Evolutionary conservation across 805 yeast genomes (phyloP).

Genomic region (Candida succiphila): DNA sequence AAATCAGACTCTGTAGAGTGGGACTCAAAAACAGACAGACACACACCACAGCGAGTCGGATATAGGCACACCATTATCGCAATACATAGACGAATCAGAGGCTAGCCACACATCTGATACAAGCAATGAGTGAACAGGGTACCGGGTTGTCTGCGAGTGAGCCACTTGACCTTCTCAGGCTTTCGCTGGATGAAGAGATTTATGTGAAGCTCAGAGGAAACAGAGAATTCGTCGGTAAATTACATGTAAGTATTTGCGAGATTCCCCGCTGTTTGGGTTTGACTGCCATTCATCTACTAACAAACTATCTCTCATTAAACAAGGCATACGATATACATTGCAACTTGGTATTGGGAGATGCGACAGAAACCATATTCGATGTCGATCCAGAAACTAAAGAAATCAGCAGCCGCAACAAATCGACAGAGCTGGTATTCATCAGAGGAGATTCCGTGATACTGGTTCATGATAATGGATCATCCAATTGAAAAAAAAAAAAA

Average conservation of each 20-base stretch:
- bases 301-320: background rate
- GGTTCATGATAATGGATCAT: slow-evolving; percentile 32
- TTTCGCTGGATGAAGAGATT: slow-evolving; percentile 78
- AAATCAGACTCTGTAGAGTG: no score
- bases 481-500: background rate
- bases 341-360: slow-evolving; percentile 90
- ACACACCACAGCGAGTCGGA: no score
- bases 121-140: slow-evolving; percentile 11
- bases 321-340: slow-evolving; percentile 92
- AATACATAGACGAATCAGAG: no score
- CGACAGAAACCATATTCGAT: slow-evolving; percentile 69
- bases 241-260: slow-evolving; percentile 69
- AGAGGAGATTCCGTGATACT: slow-evolving; percentile 97
- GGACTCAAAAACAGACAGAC: no score
- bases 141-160: slow-evolving; percentile 32
- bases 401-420: slow-evolving; percentile 36
- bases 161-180: slow-evolving; percentile 85
- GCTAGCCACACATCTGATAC: no score
- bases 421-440: slow-evolving; percentile 83
- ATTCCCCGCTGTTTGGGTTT: background rate
- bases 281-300: slow-evolving; percentile 6
- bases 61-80: no score
- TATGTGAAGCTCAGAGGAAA: slow-evolving; percentile 89
- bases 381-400: slow-evolving; percentile 39
- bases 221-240: slow-evolving; percentile 79